Evolutionary conservation across 2,329 filamentous ascomycete species (phyloP), one percentile per base, ranked within the genome.

Genomic region (Exophiala phaeomuriformis): DNA sequence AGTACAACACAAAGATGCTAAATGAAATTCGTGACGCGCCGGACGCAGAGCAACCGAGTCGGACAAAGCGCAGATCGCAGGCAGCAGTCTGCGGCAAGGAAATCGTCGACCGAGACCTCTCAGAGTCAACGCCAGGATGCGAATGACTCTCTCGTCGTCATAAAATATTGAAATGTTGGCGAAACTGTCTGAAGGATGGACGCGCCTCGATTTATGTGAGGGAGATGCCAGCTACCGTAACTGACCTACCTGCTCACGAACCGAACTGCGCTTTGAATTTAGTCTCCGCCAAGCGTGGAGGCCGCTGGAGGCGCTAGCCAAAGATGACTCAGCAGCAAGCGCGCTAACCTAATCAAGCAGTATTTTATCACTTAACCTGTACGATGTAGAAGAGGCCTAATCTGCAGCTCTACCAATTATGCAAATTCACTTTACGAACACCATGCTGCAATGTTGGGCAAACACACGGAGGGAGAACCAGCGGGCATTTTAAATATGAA

Each of bases 21-120:
- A 30, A 57, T 28, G 45, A 51, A 53, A 47, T 50, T 54, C 51
- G 55, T 55, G 56, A 58, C 56, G 56, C 56, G 56, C 56, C 41
- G 40, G 43, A 36, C 12, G 40, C 12, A 47, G 51, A 44, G 41
- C 39, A 36, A 31, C 37, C 39, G 43, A 51, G 44, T 41, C 44
- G 39, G 41, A 8, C 31, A 8, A 33, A 33, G 32, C 4, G 12
- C 12, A 32, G 30, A 39, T 19, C 36, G 30, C 47, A 57, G 55
- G 48, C 55, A 51, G 48, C 51, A 47, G 51, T 35, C 50, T 29
- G 28, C 12, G 36, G 55, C 47, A 41, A 19, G 19, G 36, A 28
- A 28, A 31, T 43, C 29, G 36, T 51, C 36, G 31, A 33, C 44
- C 27, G 39, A 28, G 32, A 43, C 49, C 44, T 49, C 39, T 28